A percentile compares a stretch with the other conserved stretches of the same genome.
phyloP scores from a whole-genome alignment of 1,284 basidiomycete genomes.

The Fistulina hepatica region DNA sequence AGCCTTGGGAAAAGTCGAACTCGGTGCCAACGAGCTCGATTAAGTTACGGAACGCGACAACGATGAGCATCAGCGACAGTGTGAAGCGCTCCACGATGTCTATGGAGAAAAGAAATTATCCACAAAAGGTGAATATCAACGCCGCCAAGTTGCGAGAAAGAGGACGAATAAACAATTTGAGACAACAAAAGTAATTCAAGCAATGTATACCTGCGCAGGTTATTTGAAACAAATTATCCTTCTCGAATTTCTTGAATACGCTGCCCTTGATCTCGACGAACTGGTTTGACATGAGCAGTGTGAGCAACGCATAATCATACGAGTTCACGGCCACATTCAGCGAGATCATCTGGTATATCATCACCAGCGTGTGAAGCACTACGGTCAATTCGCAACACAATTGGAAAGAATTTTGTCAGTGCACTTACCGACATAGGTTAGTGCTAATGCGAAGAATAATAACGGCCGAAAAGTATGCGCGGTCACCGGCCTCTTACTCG shows the following conservation, averaged over 20 bases:
- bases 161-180: background rate
- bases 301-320: constrained; percentile 93
- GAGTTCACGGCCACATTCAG: constrained; percentile 98
- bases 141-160: too few relatives aligned
- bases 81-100: constrained; percentile 99
- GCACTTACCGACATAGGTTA: constrained; percentile 71
- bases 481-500: constrained; percentile 47
- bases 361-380: constrained; percentile 90
- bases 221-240: constrained; percentile 99
- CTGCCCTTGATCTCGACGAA: constrained; percentile 99
- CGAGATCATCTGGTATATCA: constrained; percentile 93
- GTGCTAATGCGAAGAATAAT: constrained; percentile 77
- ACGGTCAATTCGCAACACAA: constrained; percentile 5
- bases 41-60: constrained; percentile 90
- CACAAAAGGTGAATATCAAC: background rate
- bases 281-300: constrained; percentile 93
- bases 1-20: constrained; percentile 62
- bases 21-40: constrained; percentile 91
- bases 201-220: constrained; percentile 79
- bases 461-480: constrained; percentile 65
- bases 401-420: background rate
- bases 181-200: background rate
- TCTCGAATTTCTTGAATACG: constrained; percentile 99
- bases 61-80: constrained; percentile 80
- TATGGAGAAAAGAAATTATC: constrained; percentile 21